Percentiles rank a stretch among this genome's conserved stretches.
Conservation (phyloP, 2,329 filamentous ascomycete genomes). For the Nigrospora sphaerica region DNA sequence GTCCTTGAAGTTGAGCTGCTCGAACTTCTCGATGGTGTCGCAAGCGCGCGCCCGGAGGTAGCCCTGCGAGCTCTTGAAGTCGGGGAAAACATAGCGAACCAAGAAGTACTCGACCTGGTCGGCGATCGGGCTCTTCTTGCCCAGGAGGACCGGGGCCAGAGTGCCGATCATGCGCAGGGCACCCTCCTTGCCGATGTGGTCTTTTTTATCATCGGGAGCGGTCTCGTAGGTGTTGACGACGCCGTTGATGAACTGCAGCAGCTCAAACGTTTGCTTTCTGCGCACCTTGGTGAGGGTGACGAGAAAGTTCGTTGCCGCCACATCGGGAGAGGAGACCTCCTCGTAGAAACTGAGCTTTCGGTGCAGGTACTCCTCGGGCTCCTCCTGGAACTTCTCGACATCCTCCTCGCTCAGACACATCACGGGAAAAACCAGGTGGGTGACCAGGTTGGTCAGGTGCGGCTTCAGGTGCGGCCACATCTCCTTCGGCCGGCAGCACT, state of each 20-base stretch:
- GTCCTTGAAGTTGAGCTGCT: slow-evolving; percentile 95
- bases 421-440: slow-evolving; percentile 92
- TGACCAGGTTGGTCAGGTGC: slow-evolving; percentile 86
- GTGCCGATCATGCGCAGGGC: slow-evolving; percentile 96
- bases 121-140: slow-evolving; percentile 97
- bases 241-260: slow-evolving; percentile 90
- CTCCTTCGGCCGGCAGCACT: slow-evolving; percentile 93
- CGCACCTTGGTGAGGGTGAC: slow-evolving; percentile 90
- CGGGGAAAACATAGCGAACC: slow-evolving; percentile 95
- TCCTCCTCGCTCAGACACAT: slow-evolving; percentile 90
- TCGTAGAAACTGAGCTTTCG: slow-evolving; percentile 97
- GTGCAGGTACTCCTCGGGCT: slow-evolving; percentile 95
- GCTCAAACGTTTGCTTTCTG: slow-evolving; percentile 91
- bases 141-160: slow-evolving; percentile 84
- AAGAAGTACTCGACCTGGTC: slow-evolving; percentile 98
- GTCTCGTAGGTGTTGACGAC: slow-evolving; percentile 90
- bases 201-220: slow-evolving; percentile 81
- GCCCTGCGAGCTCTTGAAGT: slow-evolving; percentile 87
- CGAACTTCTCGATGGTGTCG: slow-evolving; percentile 96
- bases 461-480: slow-evolving; percentile 95
- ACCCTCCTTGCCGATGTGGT: slow-evolving; percentile 91
- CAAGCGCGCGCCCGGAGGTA: slow-evolving; percentile 92
- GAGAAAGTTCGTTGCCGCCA: slow-evolving; percentile 93
- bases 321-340: slow-evolving; percentile 89
- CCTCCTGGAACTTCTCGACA: slow-evolving; percentile 85